Conservation (phyloP, 202 grass and related monocot species). For the Dendrocalamus latiflorus region DNA sequence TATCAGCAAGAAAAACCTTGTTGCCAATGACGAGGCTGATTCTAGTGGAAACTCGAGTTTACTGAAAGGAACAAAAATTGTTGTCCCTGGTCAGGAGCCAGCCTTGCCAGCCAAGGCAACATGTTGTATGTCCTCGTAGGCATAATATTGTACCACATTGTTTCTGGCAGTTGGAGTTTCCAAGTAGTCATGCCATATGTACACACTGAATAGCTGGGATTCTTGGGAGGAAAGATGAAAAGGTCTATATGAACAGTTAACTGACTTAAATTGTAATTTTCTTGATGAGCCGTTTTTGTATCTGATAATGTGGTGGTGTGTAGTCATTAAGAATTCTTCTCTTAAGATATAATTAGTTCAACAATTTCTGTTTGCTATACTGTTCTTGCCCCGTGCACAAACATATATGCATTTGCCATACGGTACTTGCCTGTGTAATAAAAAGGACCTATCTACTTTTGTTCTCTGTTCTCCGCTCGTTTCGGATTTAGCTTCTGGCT, state of each 20-base stretch:
- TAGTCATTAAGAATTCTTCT: constrained; percentile 22
- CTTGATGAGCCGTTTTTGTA: constrained; percentile 21
- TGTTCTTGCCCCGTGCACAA: neutral
- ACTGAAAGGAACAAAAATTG: constrained; percentile 60
- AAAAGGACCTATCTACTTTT: neutral
- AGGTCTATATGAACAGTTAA: constrained; percentile 24
- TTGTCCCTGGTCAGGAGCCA: constrained; percentile 40
- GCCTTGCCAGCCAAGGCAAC: constrained; percentile 27
- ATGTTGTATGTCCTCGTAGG: constrained; percentile 61
- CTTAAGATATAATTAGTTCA: neutral
- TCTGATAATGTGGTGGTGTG: constrained; percentile 10
- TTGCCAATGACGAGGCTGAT: constrained; percentile 44
- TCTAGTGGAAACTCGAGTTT: constrained; percentile 41
- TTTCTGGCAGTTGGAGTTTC: constrained; percentile 14
- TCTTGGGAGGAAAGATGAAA: constrained; percentile 29
- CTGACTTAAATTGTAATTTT: constrained; percentile 38
- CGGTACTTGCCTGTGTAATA: neutral
- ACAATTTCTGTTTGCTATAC: neutral
- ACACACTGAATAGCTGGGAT: constrained; percentile 14
- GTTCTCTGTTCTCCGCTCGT: neutral
- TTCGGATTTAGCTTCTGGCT: too few species aligned
- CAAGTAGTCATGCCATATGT: neutral
- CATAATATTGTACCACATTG: neutral
- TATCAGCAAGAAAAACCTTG: too few species aligned
- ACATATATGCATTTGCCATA: neutral